Evolutionary conservation across 2,329 filamentous ascomycete genomes (phyloP), one percentile per base, ranked within the genome.

Genomic region (Trichoderma atroviride): DNA sequence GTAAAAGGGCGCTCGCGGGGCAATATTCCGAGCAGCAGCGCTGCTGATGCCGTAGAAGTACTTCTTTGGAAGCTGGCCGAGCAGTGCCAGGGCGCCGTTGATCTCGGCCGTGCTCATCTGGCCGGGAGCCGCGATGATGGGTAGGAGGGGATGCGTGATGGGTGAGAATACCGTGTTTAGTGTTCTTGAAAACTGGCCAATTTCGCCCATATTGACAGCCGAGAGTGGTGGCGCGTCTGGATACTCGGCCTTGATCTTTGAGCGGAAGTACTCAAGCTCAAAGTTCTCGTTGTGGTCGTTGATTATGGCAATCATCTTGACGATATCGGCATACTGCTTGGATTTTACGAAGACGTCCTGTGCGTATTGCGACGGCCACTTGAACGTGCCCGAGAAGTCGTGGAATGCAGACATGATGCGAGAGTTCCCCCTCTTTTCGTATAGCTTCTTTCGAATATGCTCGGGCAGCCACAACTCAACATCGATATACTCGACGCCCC

Each of bases 391-490:
- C 0, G 92, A 94, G 76, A 95, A 95, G 81, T 96, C 93, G 78
- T 96, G 93, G 75, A 95, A 96, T 14, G 93, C 93, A n/a, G 92
- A 95, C 83, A 96, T 94, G 79, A 97, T 93, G 73, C 90, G 91
- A 75, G 91, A 95, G 79, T 89, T 92, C 2, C 92, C 92, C 73
- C 91, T 90, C 66, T 87, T 85, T 73, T 91, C 87, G 65, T 88
- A 91, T 11, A 96, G 80, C 70, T 83, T 85, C 71, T 84, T 84
- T 71, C 93, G 85, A 68, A 96, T 92, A 7, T 87, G 83, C 77
- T 94, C 92, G 0, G 93, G 93, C 47, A 96, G 85, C 92, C 93
- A 96, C 50, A 96, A 81, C 81, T 96, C 93, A 64, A 96, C 92
- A 75, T 97, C 93, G 71, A 96, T 91, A 77, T 96, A 97, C 78